Conservation (phyloP, 257 asterid species). For the Solanum gracilifrons region DNA sequence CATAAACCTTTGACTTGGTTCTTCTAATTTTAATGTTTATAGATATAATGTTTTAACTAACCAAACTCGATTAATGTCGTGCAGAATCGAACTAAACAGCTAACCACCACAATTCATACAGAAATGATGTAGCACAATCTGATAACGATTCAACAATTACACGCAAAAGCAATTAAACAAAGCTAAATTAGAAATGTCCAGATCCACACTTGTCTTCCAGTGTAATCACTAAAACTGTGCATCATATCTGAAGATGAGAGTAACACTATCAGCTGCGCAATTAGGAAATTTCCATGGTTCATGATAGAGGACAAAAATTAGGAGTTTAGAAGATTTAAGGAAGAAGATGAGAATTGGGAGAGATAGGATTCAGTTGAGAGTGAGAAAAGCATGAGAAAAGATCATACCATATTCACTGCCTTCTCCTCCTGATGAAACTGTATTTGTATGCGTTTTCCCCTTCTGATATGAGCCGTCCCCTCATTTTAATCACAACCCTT, state of each 20-base stretch:
- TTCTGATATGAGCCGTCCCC: not conserved
- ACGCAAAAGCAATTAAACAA: not conserved
- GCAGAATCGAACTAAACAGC: not conserved
- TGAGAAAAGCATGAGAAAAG: not conserved
- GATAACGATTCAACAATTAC: not conserved
- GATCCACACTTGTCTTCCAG: not conserved
- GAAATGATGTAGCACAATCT: not conserved
- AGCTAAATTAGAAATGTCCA: not conserved
- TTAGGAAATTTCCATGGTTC: not conserved
- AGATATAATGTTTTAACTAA: not conserved
- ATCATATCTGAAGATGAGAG: not conserved
- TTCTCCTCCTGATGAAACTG: not conserved
- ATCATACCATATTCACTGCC: not conserved
- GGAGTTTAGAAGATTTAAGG: not conserved
- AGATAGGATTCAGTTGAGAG: not conserved
- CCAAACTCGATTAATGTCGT: no score
- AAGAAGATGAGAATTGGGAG: not conserved
- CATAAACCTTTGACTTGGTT: not conserved
- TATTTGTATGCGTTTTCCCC: not conserved
- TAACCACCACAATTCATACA: not conserved
- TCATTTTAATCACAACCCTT: not conserved
- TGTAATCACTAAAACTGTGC: not conserved
- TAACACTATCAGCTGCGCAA: not conserved
- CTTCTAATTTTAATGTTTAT: not conserved
- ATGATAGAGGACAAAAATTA: not conserved